phyloP scores from a whole-genome alignment of 1,284 basidiomycete genomes.

The Sanghuangporus baumii region DNA sequence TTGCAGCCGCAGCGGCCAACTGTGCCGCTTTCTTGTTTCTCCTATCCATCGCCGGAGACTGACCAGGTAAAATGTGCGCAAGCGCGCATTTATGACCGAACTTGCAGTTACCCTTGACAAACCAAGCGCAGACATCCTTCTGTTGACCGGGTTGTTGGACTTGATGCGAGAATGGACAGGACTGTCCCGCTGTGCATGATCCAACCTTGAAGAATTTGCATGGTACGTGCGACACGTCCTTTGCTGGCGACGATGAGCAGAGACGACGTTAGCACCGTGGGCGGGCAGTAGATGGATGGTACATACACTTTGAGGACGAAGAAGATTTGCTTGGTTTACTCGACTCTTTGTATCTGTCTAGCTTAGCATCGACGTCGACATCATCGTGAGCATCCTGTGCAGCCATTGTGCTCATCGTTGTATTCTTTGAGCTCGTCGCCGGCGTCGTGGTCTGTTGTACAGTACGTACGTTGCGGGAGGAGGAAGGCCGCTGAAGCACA shows the following conservation, averaged over 20 bases:
- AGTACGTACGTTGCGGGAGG: not conserved
- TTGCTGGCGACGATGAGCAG: conserved; percentile 40
- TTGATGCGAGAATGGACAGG: conserved; percentile 90
- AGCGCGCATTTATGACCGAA: conserved; percentile 97
- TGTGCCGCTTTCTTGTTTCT: conserved; percentile 98
- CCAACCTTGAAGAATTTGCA: conserved; percentile 98
- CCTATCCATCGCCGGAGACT: conserved; percentile 92
- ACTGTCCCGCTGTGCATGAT: conserved; percentile 89
- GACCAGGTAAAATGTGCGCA: conserved; percentile 91
- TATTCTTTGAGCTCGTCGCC: not conserved
- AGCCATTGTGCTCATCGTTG: not conserved
- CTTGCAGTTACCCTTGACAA: conserved; percentile 92
- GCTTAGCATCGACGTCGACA: conserved; percentile 26
- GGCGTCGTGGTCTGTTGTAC: not conserved
- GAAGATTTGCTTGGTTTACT: conserved; percentile 16
- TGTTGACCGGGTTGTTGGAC: conserved; percentile 66
- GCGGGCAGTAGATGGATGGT: conserved; percentile 4
- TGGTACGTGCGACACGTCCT: conserved; percentile 93
- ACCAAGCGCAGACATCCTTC: conserved; percentile 95
- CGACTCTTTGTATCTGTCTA: conserved; percentile 30
- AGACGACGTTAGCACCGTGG: not conserved
- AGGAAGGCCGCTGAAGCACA: not conserved
- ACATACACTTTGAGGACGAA: conserved; percentile 35
- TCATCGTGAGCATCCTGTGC: conserved; percentile 21
- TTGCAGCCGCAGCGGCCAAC: conserved; percentile 44